Percentiles rank a stretch among this genome's conserved stretches.
Conservation (phyloP, 2,329 filamentous ascomycete genomes). For the Diplodia scrobiculata region DNA sequence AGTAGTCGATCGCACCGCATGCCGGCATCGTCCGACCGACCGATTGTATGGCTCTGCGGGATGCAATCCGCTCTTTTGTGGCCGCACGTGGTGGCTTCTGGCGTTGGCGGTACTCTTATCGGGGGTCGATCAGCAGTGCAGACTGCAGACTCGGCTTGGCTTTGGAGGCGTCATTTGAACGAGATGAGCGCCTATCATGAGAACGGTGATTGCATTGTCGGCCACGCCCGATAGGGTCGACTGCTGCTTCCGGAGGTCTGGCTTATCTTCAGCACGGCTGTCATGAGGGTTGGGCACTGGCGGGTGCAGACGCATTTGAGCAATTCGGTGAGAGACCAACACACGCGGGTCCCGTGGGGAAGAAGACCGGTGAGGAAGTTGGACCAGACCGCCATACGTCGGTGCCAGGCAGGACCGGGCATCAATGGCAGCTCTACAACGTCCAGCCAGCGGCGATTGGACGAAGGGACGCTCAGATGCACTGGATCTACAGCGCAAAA, state of each 20-base stretch:
- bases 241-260: not conserved
- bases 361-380: constrained; percentile 11
- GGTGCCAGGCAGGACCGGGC: not conserved
- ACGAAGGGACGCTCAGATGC: constrained; percentile 3
- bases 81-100: not conserved
- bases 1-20: not conserved
- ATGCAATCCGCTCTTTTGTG: not conserved
- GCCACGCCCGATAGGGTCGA: not conserved
- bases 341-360: constrained; percentile 8
- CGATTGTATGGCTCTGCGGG: not conserved
- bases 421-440: not conserved
- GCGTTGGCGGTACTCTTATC: not conserved
- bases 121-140: constrained; percentile 5
- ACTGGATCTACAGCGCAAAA: constrained; percentile 16
- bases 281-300: not conserved
- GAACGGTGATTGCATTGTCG: not conserved
- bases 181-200: constrained; percentile 10
- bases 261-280: constrained; percentile 5
- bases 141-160: not conserved
- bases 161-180: not conserved
- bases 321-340: not conserved
- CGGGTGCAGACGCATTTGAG: not conserved
- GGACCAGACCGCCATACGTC: constrained; percentile 19
- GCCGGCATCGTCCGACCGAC: not conserved
- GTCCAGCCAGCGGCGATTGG: constrained; percentile 10